Percentiles rank a stretch among this genome's conserved stretches.
Evolutionary conservation across 495 filamentous ascomycete genomes (phyloP).

Genomic region (Neurospora sp.): DNA sequence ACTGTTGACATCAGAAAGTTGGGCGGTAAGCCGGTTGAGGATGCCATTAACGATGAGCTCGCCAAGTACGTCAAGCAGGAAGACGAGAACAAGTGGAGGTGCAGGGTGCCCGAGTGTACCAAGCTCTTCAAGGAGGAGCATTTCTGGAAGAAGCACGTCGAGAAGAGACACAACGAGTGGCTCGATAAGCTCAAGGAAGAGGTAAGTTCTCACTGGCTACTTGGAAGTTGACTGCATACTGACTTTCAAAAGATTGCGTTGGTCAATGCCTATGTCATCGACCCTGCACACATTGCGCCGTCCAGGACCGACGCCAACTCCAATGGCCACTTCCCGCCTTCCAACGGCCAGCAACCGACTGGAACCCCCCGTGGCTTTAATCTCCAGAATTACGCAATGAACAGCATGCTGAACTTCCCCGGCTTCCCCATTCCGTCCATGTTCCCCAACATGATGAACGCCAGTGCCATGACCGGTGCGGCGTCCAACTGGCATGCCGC

Average conservation of each 20-base stretch:
- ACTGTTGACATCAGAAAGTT: slow-evolving; percentile 77
- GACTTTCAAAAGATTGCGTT: slow-evolving; percentile 55
- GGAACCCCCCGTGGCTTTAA: slow-evolving; percentile 91
- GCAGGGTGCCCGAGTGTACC: slow-evolving; percentile 88
- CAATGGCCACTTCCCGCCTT: slow-evolving; percentile 85
- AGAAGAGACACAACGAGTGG: slow-evolving; percentile 92
- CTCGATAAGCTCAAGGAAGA: slow-evolving; percentile 68
- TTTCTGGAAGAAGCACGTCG: slow-evolving; percentile 97
- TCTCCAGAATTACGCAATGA: slow-evolving; percentile 52
- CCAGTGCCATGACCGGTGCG: slow-evolving; percentile 35
- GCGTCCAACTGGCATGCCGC: slow-evolving; percentile 34
- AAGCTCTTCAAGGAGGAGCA: slow-evolving; percentile 95
- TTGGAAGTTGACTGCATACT: background rate
- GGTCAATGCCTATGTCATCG: slow-evolving; percentile 86
- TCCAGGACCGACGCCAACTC: slow-evolving; percentile 92
- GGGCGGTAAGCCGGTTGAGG: slow-evolving; percentile 77
- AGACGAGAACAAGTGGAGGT: slow-evolving; percentile 91
- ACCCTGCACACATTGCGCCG: slow-evolving; percentile 86
- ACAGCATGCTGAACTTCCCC: slow-evolving; percentile 46
- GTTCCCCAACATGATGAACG: slow-evolving; percentile 48
- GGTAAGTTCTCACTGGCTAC: slow-evolving; percentile 42
- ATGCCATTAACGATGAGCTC: slow-evolving; percentile 79
- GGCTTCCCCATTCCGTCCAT: slow-evolving; percentile 36
- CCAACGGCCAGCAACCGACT: slow-evolving; percentile 58
- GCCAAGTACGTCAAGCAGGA: slow-evolving; percentile 88